Conservation (phyloP, 176 grass and related monocot genomes). For the Elaeis guineensis region DNA sequence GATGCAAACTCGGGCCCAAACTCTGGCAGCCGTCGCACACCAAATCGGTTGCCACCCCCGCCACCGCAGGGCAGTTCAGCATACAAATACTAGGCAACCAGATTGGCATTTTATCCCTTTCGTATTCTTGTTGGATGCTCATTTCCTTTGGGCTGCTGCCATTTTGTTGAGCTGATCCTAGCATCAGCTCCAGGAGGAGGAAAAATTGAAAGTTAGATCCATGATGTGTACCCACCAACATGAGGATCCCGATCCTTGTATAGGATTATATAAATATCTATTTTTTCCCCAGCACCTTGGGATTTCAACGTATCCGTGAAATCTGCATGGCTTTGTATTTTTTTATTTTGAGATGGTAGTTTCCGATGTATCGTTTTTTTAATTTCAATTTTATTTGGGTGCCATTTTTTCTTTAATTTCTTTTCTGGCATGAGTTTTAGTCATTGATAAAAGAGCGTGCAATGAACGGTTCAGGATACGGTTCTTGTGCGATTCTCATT, state of each 20-base stretch:
- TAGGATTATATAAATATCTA: constrained; percentile 37
- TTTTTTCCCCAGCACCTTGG: constrained; percentile 2
- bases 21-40: constrained; percentile 63
- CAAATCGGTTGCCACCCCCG: constrained; percentile 73
- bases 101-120: constrained; percentile 27
- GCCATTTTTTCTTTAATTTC: no score
- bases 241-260: constrained; percentile 28
- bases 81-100: constrained; percentile 42
- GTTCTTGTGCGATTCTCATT: no score
- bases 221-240: constrained; percentile 6
- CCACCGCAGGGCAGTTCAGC: constrained; percentile 27
- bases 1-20: constrained; percentile 47
- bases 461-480: no score
- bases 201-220: constrained; percentile 25
- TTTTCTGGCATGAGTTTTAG: no score
- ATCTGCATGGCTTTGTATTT: background rate
- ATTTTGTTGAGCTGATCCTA: constrained; percentile 19
- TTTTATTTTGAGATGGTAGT: no score
- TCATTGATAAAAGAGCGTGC: no score
- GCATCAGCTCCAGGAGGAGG: constrained; percentile 14
- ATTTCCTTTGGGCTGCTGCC: constrained; percentile 20
- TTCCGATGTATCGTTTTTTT: no score
- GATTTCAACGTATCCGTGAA: background rate
- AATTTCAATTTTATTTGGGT: no score
- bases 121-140: constrained; percentile 44